Percentiles rank a stretch among this genome's conserved stretches.
phyloP scores from a whole-genome alignment of 2,329 filamentous ascomycete species.

The Penicillium janthinellum region DNA sequence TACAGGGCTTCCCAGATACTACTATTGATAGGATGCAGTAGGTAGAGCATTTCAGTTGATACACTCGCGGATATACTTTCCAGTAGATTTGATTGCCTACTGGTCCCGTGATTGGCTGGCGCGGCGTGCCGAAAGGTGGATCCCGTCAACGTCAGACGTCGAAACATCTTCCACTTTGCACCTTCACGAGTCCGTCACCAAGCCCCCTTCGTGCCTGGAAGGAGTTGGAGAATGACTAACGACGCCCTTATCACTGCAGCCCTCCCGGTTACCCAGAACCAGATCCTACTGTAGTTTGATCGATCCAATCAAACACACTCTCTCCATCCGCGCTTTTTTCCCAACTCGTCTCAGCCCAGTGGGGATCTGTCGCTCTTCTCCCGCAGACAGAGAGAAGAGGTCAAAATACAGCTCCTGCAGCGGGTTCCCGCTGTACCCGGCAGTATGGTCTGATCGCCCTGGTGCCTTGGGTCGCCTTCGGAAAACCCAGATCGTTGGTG shows the following conservation, averaged over 20 bases:
- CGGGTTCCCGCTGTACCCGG: slow-evolving; percentile 20
- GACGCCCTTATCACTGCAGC: not conserved
- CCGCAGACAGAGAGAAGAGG: slow-evolving; percentile 1
- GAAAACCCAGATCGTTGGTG: slow-evolving; percentile 2
- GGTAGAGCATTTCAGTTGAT: not conserved
- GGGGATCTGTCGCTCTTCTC: not conserved
- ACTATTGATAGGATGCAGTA: not conserved
- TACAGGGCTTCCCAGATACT: not conserved
- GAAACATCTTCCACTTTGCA: not conserved
- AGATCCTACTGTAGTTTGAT: no score
- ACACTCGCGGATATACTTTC: not conserved
- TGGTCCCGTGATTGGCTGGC: slow-evolving; percentile 26
- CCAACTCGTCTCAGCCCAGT: not conserved
- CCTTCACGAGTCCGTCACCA: not conserved
- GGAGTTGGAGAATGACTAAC: not conserved
- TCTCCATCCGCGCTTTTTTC: not conserved
- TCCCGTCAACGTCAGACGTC: not conserved
- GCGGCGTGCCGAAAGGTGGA: slow-evolving; percentile 21
- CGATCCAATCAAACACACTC: not conserved
- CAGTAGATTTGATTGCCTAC: not conserved
- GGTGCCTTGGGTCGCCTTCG: slow-evolving; percentile 18
- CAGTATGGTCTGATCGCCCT: slow-evolving; percentile 22
- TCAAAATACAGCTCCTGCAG: slow-evolving; percentile 18
- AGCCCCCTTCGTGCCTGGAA: not conserved
- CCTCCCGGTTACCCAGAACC: not conserved